Evolutionary conservation across 2,329 filamentous ascomycete species (phyloP).

Genomic region (Mollisia scopiformis): DNA sequence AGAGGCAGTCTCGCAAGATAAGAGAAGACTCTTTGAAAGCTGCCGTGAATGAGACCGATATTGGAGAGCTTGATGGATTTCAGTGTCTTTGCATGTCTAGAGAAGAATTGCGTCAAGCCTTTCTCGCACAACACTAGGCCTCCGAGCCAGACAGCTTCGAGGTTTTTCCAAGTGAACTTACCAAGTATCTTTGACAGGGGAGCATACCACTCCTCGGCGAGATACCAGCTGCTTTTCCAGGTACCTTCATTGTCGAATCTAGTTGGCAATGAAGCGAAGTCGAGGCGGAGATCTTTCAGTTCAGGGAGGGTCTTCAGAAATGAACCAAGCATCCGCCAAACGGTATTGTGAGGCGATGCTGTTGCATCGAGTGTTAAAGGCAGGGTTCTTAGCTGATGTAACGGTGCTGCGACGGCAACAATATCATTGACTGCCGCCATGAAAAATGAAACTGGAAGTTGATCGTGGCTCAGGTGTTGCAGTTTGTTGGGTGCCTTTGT

Average conservation of each 20-base stretch:
- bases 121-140: slow-evolving; percentile 2
- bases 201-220: neutral
- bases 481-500: neutral
- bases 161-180: neutral
- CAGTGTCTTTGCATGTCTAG: neutral
- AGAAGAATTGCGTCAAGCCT: neutral
- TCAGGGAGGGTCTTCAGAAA: neutral
- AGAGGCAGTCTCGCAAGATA: neutral
- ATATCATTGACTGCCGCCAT: neutral
- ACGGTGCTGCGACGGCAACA: neutral
- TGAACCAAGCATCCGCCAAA: neutral
- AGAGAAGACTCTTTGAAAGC: neutral
- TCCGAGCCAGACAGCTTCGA: neutral
- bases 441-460: neutral
- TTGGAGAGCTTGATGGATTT: neutral
- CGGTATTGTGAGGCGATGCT: neutral
- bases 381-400: neutral
- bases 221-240: neutral
- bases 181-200: neutral
- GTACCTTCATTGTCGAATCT: neutral
- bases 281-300: neutral
- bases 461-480: neutral
- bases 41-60: neutral
- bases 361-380: slow-evolving; percentile 3
- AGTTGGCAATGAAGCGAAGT: neutral